A percentile compares a stretch with the other conserved stretches of the same genome.
These are phyloP conservation scores for Ogataea salicorniae DNA, from an alignment of 805 yeast genomes.

Conservation along the genomic window DNA sequence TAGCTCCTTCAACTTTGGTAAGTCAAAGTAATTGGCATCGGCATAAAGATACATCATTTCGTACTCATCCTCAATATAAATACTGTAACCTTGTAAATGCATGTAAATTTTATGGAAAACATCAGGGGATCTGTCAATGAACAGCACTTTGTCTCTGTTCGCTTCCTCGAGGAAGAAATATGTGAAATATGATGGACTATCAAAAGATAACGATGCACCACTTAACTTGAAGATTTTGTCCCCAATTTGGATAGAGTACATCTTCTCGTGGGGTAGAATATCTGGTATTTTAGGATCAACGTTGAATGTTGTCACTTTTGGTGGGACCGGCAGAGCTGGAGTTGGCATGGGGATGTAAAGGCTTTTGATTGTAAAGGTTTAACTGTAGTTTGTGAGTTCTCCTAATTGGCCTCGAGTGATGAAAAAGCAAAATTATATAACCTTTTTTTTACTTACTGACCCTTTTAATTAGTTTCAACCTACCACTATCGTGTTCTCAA, in stretches of 20 bases:
- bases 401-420: neutral
- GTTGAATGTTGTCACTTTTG: neutral
- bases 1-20: slow-evolving; percentile 48
- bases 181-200: slow-evolving; percentile 86
- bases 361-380: too few relatives aligned
- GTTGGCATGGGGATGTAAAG: neutral
- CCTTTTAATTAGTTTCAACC: too few relatives aligned
- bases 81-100: slow-evolving; percentile 79
- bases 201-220: slow-evolving; percentile 82
- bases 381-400: neutral
- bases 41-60: slow-evolving; percentile 57
- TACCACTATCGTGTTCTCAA: too few relatives aligned
- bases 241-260: slow-evolving; percentile 71
- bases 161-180: slow-evolving; percentile 46
- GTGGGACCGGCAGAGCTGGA: neutral
- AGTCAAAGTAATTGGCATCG: slow-evolving; percentile 69
- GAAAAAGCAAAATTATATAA: neutral
- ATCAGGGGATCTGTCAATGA: slow-evolving; percentile 69
- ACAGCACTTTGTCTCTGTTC: slow-evolving; percentile 39
- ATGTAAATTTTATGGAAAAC: slow-evolving; percentile 60
- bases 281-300: slow-evolving; percentile 41
- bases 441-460: too few relatives aligned
- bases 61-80: slow-evolving; percentile 53
- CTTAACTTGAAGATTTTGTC: slow-evolving; percentile 54
- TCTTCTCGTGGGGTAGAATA: slow-evolving; percentile 61